These are phyloP conservation scores for Tolypocladium guangdongense DNA, from an alignment of 2,329 filamentous ascomycete species.

Conservation along the genomic window DNA sequence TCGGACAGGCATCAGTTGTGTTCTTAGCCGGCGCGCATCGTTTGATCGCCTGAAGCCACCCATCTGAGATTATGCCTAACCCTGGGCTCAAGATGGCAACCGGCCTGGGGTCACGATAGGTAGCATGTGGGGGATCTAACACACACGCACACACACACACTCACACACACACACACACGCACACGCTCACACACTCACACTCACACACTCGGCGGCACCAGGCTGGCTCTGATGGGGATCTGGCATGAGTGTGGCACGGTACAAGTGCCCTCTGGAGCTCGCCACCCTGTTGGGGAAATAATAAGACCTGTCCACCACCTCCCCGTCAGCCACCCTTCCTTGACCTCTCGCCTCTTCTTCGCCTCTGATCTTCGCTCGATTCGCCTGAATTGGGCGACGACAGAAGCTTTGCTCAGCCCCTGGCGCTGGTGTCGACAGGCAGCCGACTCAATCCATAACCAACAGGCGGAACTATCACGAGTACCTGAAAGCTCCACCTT, in stretches of 20 bases:
- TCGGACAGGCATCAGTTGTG: not conserved
- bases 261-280: not conserved
- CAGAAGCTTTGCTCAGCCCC: conserved; percentile 16
- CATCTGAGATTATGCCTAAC: conserved; percentile 1
- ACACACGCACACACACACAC: not conserved
- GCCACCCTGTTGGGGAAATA: conserved; percentile 6
- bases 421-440: conserved; percentile 15
- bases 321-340: conserved; percentile 11
- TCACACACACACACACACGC: not conserved
- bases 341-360: conserved; percentile 10
- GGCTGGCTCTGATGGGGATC: conserved; percentile 1
- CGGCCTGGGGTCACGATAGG: conserved; percentile 1
- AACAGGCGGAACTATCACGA: conserved; percentile 14
- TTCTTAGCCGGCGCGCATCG: conserved; percentile 1
- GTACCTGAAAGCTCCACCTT: conserved; percentile 15
- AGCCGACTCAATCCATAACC: conserved; percentile 10
- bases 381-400: conserved; percentile 14
- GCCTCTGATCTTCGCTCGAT: conserved; percentile 12
- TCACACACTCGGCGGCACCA: not conserved
- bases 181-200: too few relatives aligned
- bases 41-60: conserved; percentile 3
- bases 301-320: conserved; percentile 21
- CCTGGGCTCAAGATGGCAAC: not conserved
- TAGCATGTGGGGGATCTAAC: conserved; percentile 1
- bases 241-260: not conserved